phyloP scores from a whole-genome alignment of 2,329 filamentous ascomycete genomes.

The Ophiostoma pallidulum region DNA sequence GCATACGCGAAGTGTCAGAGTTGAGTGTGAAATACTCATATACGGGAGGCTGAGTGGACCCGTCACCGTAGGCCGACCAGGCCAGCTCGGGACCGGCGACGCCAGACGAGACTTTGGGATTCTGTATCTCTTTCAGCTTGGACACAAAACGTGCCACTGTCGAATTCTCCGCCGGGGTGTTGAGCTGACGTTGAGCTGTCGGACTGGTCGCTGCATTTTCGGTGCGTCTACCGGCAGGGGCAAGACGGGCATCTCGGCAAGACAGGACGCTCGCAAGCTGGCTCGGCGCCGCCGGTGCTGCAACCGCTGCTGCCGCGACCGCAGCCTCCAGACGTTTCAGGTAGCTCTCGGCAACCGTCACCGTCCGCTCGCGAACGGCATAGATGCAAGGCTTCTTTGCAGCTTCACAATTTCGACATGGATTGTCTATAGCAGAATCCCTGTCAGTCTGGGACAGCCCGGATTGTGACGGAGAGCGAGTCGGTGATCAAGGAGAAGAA shows the following conservation, averaged over 20 bases:
- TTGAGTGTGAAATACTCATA: slow-evolving; percentile 11
- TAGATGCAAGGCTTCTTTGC: slow-evolving; percentile 6
- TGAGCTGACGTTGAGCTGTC: background rate
- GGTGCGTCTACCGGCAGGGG: too few relatives aligned
- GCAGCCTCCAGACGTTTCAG: background rate
- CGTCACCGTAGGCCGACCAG: background rate
- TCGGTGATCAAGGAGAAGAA: background rate
- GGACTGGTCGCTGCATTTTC: background rate
- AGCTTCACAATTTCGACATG: slow-evolving; percentile 2
- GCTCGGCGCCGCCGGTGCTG: background rate
- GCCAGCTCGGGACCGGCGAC: background rate
- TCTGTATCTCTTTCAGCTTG: slow-evolving; percentile 7
- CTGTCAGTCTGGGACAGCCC: background rate
- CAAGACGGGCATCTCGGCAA: too few relatives aligned
- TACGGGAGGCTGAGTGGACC: background rate
- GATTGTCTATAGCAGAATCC: background rate
- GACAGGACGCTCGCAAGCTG: too few relatives aligned
- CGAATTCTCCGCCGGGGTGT: background rate
- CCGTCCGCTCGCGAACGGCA: background rate
- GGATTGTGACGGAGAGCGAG: too few relatives aligned
- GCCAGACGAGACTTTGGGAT: background rate
- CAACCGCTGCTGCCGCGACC: background rate
- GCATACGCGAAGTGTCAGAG: slow-evolving; percentile 6
- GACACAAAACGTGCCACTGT: slow-evolving; percentile 5
- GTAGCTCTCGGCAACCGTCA: slow-evolving; percentile 4